phyloP scores from a whole-genome alignment of 345 rosid species.

The Cardamine resedifolia region DNA sequence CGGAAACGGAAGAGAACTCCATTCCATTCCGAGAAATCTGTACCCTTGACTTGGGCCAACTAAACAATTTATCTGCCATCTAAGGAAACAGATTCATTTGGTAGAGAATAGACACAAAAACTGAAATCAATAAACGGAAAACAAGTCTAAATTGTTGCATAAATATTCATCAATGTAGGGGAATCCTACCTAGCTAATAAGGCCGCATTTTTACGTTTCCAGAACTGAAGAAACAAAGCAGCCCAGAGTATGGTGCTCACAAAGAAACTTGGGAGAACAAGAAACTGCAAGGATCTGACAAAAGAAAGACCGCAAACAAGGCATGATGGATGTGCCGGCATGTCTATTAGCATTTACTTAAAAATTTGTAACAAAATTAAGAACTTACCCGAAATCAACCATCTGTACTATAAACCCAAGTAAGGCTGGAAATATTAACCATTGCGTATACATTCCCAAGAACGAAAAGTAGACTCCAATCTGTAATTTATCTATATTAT shows the following conservation, averaged over 20 bases:
- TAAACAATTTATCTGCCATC: constrained; percentile 82
- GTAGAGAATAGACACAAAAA: neutral
- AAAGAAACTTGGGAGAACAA: constrained; percentile 77
- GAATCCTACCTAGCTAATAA: constrained; percentile 64
- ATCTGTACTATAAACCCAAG: constrained; percentile 62
- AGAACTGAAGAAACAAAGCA: constrained; percentile 86
- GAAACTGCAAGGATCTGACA: constrained; percentile 68
- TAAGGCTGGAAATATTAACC: constrained; percentile 82
- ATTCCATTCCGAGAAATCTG: constrained; percentile 55
- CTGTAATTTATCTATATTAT: constrained; percentile 42
- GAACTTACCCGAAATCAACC: constrained; percentile 70
- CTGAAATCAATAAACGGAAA: neutral
- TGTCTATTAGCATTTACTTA: neutral
- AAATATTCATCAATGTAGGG: neutral
- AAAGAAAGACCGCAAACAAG: constrained; percentile 21
- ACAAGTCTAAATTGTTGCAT: neutral
- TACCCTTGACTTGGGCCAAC: constrained; percentile 59
- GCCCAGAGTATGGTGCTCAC: constrained; percentile 72
- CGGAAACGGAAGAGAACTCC: constrained; percentile 55
- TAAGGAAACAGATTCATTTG: constrained; percentile 20
- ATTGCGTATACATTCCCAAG: constrained; percentile 82
- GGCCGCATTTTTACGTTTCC: constrained; percentile 91
- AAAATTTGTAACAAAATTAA: neutral
- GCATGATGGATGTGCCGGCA: neutral
- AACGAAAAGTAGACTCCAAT: constrained; percentile 87